Conservation (phyloP, 352 stramenopile species). For the Pythium biforme region DNA sequence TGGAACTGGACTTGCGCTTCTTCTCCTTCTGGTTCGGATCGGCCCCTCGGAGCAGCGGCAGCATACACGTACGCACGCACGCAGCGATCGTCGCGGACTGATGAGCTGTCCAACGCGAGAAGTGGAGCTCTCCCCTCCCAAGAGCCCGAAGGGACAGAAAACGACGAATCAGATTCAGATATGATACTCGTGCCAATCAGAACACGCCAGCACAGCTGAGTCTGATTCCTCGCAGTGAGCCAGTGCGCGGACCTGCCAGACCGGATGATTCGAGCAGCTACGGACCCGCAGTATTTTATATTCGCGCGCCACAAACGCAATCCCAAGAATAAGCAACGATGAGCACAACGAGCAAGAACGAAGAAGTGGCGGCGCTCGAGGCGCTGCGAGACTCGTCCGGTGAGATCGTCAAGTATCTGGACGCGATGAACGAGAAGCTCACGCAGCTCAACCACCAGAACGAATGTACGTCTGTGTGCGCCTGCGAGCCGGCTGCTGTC, state of each 20-base stretch:
- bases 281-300: constrained; percentile 16
- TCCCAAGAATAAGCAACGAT: constrained; percentile 18
- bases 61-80: constrained; percentile 33
- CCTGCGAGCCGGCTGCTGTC: too few species aligned
- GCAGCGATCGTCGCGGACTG: neutral
- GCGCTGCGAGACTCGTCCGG: constrained; percentile 73
- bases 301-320: neutral
- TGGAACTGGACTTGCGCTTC: constrained; percentile 80
- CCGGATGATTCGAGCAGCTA: constrained; percentile 5
- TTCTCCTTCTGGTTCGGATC: constrained; percentile 40
- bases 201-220: constrained; percentile 4
- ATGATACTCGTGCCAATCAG: constrained; percentile 22
- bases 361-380: constrained; percentile 78
- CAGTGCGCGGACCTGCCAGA: constrained; percentile 19
- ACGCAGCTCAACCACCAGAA: constrained; percentile 80
- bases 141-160: constrained; percentile 8
- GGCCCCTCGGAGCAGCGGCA: constrained; percentile 40
- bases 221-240: constrained; percentile 11
- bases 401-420: constrained; percentile 70
- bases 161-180: constrained; percentile 11
- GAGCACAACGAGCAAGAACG: constrained; percentile 43
- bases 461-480: constrained; percentile 46
- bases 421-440: constrained; percentile 75
- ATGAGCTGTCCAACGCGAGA: constrained; percentile 15
- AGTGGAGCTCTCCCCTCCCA: neutral